Evolutionary conservation across 2,329 filamentous ascomycete species (phyloP).

Genomic region (Xylaria sp.): DNA sequence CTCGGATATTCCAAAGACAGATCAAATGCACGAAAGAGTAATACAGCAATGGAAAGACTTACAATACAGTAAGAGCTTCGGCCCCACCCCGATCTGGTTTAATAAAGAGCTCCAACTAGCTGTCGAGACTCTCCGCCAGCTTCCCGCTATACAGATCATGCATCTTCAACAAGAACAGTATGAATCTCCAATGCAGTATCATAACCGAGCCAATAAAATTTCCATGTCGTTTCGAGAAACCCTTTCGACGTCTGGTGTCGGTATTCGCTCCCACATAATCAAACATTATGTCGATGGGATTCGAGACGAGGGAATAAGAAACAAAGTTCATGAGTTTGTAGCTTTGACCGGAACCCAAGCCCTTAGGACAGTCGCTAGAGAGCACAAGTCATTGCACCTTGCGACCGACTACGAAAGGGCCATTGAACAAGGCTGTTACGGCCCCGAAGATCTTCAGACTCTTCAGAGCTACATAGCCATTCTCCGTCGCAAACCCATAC

Average conservation of each 20-base stretch:
- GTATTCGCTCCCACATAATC: slow-evolving; percentile 42
- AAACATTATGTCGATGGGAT: slow-evolving; percentile 66
- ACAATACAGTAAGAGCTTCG: slow-evolving; percentile 55
- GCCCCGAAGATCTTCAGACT: slow-evolving; percentile 49
- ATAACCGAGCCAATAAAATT: slow-evolving; percentile 56
- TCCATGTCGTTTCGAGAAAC: slow-evolving; percentile 50
- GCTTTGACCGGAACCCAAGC: slow-evolving; percentile 41
- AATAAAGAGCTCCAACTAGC: slow-evolving; percentile 64
- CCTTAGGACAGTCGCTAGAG: slow-evolving; percentile 58
- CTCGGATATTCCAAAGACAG: slow-evolving; percentile 51
- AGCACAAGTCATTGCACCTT: slow-evolving; percentile 67
- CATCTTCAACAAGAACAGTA: slow-evolving; percentile 64
- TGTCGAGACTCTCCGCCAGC: slow-evolving; percentile 61
- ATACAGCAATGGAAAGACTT: slow-evolving; percentile 61
- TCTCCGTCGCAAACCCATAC: slow-evolving; percentile 57
- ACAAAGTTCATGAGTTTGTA: slow-evolving; percentile 54
- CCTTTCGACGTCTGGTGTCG: slow-evolving; percentile 37
- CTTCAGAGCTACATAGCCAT: slow-evolving; percentile 63
- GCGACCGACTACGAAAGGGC: slow-evolving; percentile 66
- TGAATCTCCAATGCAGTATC: slow-evolving; percentile 64
- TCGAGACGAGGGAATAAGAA: slow-evolving; percentile 57
- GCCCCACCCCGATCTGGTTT: slow-evolving; percentile 60
- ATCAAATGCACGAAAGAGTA: slow-evolving; percentile 50
- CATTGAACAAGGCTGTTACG: slow-evolving; percentile 61
- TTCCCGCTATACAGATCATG: slow-evolving; percentile 64